Evolutionary conservation across 2,329 filamentous ascomycete species (phyloP), one percentile per base, ranked within the genome.

Genomic region (Plenodomus tracheiphilus): DNA sequence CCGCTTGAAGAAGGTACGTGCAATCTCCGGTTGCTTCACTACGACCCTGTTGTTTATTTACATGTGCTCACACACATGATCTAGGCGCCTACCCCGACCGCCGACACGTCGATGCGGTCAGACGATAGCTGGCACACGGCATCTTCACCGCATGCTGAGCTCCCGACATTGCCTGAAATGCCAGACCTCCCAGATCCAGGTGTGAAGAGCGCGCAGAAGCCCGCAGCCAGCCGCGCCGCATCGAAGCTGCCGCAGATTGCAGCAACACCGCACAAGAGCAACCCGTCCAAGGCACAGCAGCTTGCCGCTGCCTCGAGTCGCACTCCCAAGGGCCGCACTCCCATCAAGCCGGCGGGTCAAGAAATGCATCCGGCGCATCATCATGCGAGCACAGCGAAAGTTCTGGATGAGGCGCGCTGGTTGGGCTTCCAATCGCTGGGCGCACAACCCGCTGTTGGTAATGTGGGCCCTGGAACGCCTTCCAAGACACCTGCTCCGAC

Each of bases 321-420:
- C 45, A 74, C 75, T 6, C 91, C 91, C 4, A 80, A 79, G 35
- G 83, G 83, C 34, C 81, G 80, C 13, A 84, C 85, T 3, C 81
- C 85, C 5, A 76, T 87, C 59, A 87, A 88, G 75, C 88, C 90
- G 19, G 78, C 87, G 40, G 81, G 81, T 56, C 84, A 86, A 51
- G 91, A 96, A 70, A 97, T 97, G 92, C 92, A 97, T 69, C 93
- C 93, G 8, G 89, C 88, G 76, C 89, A 88, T 68, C 83, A 85
- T 47, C 90, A 94, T 48, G 81, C 83, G 45, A 86, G 80, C 56
- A 92, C 88, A 18, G 87, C 85, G 53, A 89, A 88, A 45, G 79
- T 89, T 38, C 83, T 87, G 2, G 91, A 94, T 20, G 91, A 91
- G 10, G 91, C 88, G 5, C 79, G 94, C 37, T 84, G 88, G 64